Evolutionary conservation across 1,284 basidiomycete species (phyloP), one percentile per base, ranked within the genome.

Genomic region (Porphyrellus sp.): DNA sequence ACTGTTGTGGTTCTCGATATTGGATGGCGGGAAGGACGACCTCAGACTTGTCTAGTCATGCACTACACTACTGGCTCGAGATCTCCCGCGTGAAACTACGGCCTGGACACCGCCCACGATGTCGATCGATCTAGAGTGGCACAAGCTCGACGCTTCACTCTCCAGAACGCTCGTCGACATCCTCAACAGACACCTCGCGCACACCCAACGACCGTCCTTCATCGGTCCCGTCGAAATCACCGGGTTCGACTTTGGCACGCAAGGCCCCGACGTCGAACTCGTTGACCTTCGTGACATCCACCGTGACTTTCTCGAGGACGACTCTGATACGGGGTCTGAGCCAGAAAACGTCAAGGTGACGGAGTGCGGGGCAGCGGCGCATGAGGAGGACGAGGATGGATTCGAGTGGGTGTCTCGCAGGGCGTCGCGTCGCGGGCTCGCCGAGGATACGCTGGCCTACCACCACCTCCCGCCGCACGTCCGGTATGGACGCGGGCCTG

Each of bases 211-310:
- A 5, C 97, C 97, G 0, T 93, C 91, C 7, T 98, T 96, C 70
- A 88, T 99, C 43, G 96, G 96, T 0, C 93, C 93, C 15, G 82
- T 98, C 53, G 81, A 86, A 55, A 83, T 98, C 53, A 86, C 85
- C 5, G 83, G 85, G 3, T 81, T 98, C 51, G 91, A 93, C 50
- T 95, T 99, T 70, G 96, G 96, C 28, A 82, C 85, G 0, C 77
- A 80, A 23, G 70, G 85, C 5, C 96, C 97, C 2, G 89, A 95
- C 55, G 80, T 97, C 34, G 89, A 96, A 68, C 80, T 99, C 53
- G 85, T 92, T 52, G 94, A 98, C 71, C 75, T 99, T 53, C 81
- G 92, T 44, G 94, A 98, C 74, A 92, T 98, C 52, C 93, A 96
- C 74, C 85, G 86, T 35, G 94, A 96, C 66, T 98, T 98, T 65